phyloP scores from a whole-genome alignment of 352 stramenopile genomes.

The Thraustotheca clavata region DNA sequence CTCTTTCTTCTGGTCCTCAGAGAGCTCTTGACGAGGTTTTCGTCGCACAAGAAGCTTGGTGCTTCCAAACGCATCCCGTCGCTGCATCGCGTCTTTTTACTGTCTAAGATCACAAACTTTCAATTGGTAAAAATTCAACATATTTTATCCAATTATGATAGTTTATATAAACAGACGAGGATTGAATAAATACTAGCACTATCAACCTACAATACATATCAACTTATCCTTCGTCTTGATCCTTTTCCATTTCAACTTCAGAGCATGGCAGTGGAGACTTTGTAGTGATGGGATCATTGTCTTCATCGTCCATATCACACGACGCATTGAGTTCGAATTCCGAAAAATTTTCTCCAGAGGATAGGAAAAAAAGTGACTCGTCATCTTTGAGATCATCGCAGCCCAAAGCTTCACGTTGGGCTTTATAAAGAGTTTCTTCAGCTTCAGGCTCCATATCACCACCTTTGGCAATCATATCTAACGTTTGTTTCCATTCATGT shows the following conservation, averaged over 20 bases:
- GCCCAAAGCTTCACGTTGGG: not conserved
- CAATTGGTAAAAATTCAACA: constrained; percentile 1
- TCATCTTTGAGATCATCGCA: constrained; percentile 5
- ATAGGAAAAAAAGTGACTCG: constrained; percentile 6
- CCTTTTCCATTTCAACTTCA: not conserved
- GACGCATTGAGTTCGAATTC: constrained; percentile 10
- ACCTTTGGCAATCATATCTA: constrained; percentile 19
- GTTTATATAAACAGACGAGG: not conserved
- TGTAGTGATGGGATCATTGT: not conserved
- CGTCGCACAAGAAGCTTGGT: constrained; percentile 7
- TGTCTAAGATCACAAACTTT: not conserved
- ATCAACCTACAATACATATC: not conserved
- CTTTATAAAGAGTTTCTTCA: not conserved
- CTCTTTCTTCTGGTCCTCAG: constrained; percentile 83
- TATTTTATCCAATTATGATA: not conserved
- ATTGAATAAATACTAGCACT: constrained; percentile 5
- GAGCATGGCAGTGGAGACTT: not conserved
- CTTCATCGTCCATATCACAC: not conserved
- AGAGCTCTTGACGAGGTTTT: constrained; percentile 44
- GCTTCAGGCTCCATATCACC: constrained; percentile 3
- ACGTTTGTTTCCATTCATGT: constrained; percentile 19
- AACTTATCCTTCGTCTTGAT: not conserved
- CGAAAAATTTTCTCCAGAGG: constrained; percentile 6
- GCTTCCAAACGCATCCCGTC: not conserved
- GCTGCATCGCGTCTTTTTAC: constrained; percentile 2